These are phyloP conservation scores for Xylariaceae sp. DNA, from an alignment of 2,329 filamentous ascomycete genomes.

Conservation along the genomic window DNA sequence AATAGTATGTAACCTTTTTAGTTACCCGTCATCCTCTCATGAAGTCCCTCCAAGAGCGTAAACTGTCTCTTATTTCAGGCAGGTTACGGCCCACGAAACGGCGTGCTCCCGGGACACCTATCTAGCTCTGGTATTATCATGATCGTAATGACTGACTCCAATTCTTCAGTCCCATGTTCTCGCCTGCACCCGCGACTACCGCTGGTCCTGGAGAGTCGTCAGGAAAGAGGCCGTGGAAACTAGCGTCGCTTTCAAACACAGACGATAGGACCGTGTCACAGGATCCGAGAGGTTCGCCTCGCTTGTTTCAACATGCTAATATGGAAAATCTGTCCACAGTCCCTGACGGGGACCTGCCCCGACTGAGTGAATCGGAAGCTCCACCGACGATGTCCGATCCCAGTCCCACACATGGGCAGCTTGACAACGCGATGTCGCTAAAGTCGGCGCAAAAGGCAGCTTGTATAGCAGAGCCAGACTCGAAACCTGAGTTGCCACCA, in stretches of 20 bases:
- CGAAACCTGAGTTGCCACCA: no score
- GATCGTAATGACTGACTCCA: not conserved
- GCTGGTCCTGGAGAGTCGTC: constrained; percentile 16
- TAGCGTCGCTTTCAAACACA: not conserved
- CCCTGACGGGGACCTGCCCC: not conserved
- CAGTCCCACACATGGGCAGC: no score
- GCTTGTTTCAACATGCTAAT: not conserved
- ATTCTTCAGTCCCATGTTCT: constrained; percentile 14
- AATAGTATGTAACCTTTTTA: constrained; percentile 10
- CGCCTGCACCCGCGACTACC: not conserved
- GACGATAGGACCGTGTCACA: not conserved
- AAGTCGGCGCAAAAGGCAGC: no score
- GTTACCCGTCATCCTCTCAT: not conserved
- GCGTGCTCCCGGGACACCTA: not conserved
- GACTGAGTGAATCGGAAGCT: not conserved
- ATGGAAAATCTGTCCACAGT: not conserved
- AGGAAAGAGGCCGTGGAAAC: constrained; percentile 22
- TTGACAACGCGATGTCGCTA: no score
- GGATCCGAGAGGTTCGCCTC: not conserved
- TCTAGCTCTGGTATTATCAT: not conserved
- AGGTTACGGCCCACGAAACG: not conserved
- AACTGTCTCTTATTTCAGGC: not conserved
- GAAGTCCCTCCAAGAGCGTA: not conserved
- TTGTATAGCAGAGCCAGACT: no score
- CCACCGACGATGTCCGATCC: not conserved